A percentile compares a stretch with the other conserved stretches of the same genome.
Evolutionary conservation across 495 filamentous ascomycete species (phyloP).

Genomic region (Entonaema liquescens): DNA sequence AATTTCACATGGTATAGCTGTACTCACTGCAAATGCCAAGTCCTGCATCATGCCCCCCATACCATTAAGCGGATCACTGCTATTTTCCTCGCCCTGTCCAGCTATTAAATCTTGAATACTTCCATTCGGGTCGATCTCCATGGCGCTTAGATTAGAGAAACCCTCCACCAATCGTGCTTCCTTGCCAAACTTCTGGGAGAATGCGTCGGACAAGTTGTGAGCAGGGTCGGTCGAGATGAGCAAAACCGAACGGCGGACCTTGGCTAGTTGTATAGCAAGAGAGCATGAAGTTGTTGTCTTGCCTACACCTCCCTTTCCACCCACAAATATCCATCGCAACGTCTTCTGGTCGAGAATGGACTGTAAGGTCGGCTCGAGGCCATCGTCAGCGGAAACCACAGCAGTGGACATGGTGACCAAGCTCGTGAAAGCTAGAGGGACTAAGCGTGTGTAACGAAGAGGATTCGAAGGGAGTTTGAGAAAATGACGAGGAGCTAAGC

Average conservation of each 20-base stretch:
- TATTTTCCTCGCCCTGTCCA: constrained; percentile 76
- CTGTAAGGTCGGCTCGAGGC: constrained; percentile 91
- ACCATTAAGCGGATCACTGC: constrained; percentile 66
- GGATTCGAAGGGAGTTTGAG: neutral
- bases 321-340: constrained; percentile 98
- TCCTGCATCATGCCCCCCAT: constrained; percentile 73
- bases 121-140: constrained; percentile 99
- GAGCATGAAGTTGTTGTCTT: constrained; percentile 99
- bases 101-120: constrained; percentile 95
- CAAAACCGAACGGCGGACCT: constrained; percentile 91
- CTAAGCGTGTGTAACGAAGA: constrained; percentile 5
- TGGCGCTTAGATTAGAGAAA: constrained; percentile 92
- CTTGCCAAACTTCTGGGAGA: constrained; percentile 99
- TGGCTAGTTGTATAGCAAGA: constrained; percentile 97
- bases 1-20: neutral
- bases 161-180: constrained; percentile 92
- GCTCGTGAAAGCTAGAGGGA: neutral
- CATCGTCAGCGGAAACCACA: constrained; percentile 71
- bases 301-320: constrained; percentile 98
- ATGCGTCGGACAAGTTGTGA: constrained; percentile 98
- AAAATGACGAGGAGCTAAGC: neutral
- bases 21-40: constrained; percentile 67
- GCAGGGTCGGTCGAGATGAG: constrained; percentile 98
- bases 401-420: constrained; percentile 65
- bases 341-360: constrained; percentile 92